Evolutionary conservation across 164 flowering plant species (phyloP).

Genomic region (Sextonia rubra): DNA sequence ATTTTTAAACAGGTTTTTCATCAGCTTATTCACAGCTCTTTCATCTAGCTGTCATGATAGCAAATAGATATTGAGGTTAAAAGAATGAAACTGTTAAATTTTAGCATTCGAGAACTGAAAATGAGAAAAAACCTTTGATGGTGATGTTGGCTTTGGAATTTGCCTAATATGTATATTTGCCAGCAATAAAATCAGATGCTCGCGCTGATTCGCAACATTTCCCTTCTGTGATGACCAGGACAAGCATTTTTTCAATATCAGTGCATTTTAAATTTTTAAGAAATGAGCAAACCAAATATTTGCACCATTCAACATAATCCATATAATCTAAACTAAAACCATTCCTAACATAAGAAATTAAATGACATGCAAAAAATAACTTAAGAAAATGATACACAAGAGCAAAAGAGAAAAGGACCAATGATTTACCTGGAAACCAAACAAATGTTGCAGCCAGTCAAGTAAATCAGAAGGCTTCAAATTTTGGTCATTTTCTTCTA

Average conservation of each 20-base stretch:
- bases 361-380: conserved; percentile 31
- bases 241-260: too few species aligned
- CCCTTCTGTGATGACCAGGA: conserved; percentile 49
- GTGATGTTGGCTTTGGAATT: conserved; percentile 34
- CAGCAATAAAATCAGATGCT: conserved; percentile 87
- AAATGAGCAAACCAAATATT: background rate
- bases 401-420: background rate
- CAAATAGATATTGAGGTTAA: background rate
- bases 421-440: conserved; percentile 79
- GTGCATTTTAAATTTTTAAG: background rate
- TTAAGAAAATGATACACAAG: too few species aligned
- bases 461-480: conserved; percentile 52
- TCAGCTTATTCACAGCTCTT: conserved; percentile 59
- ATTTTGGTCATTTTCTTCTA: conserved; percentile 34
- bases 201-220: conserved; percentile 86
- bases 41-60: conserved; percentile 54
- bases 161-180: conserved; percentile 68
- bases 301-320: background rate
- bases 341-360: conserved; percentile 43
- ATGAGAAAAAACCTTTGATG: conserved; percentile 39
- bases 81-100: background rate
- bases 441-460: conserved; percentile 67
- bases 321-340: background rate
- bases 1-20: conserved; percentile 80
- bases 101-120: background rate